A percentile compares a stretch with the other conserved stretches of the same genome.
These are phyloP conservation scores for grape (Vitis vinifera) DNA, from an alignment of 164 flowering plant species.

Conservation along the genomic window ASM3070453v1 NC_081822.1:31252001-31252500, in stretches of 20 bases:
- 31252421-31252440: no score
- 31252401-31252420: no score
- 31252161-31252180: slow-evolving; percentile 40
- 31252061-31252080: no score
- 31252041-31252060: no score
- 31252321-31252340: slow-evolving; percentile 36
- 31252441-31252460: no score
- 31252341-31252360: slow-evolving; percentile 30
- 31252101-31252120: not conserved
- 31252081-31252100: no score
- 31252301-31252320: slow-evolving; percentile 41
- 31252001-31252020: no score
- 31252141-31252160: slow-evolving; percentile 40
- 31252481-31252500: no score
- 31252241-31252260: slow-evolving; percentile 31
- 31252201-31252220: slow-evolving; percentile 51
- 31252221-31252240: slow-evolving; percentile 37
- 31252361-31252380: slow-evolving; percentile 23
- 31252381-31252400: no score
- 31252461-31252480: no score
- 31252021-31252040: no score
- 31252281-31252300: slow-evolving; percentile 46
- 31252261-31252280: slow-evolving; percentile 32
- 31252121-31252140: slow-evolving; percentile 34
- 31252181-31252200: slow-evolving; percentile 48